Percentiles rank a stretch among this genome's conserved stretches.
Conservation (phyloP, 177 flowering plant genomes). For the Vitis hybrid region DNA sequence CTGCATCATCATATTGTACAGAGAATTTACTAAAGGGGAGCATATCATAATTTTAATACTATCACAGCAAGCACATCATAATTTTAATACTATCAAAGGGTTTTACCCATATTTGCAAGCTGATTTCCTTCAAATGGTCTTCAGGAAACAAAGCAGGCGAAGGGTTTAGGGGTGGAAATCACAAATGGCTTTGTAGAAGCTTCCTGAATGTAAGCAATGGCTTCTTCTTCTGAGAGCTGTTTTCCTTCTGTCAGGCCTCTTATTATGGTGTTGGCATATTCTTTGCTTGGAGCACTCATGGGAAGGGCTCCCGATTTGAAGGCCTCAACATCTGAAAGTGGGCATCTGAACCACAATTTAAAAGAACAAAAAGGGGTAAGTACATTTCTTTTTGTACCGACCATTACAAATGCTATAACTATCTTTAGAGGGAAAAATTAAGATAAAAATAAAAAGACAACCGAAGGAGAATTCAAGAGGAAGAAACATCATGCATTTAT, state of each 20-base stretch:
- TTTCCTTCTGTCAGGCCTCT: conserved; percentile 77
- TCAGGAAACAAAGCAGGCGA: too few species aligned
- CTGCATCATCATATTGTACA: too few species aligned
- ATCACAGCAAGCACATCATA: too few species aligned
- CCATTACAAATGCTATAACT: neutral
- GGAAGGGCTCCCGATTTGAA: conserved; percentile 63
- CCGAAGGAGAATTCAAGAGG: neutral
- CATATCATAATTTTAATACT: too few species aligned
- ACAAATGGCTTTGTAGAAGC: conserved; percentile 61
- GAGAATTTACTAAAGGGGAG: too few species aligned
- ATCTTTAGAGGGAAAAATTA: neutral
- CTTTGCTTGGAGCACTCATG: conserved; percentile 47
- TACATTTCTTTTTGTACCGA: neutral
- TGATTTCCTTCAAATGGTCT: too few species aligned
- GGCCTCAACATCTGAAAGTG: conserved; percentile 37
- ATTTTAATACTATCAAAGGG: too few species aligned
- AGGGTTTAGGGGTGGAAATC: conserved; percentile 11
- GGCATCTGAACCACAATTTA: conserved; percentile 52
- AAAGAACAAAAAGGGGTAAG: neutral
- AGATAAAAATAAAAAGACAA: neutral
- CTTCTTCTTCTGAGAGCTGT: conserved; percentile 71
- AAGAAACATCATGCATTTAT: neutral
- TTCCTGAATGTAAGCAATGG: conserved; percentile 57
- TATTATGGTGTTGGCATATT: conserved; percentile 51
- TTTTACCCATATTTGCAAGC: too few species aligned